These are phyloP conservation scores for Gossypium anomalum DNA, from an alignment of 345 rosid species.

Conservation along the genomic window DNA sequence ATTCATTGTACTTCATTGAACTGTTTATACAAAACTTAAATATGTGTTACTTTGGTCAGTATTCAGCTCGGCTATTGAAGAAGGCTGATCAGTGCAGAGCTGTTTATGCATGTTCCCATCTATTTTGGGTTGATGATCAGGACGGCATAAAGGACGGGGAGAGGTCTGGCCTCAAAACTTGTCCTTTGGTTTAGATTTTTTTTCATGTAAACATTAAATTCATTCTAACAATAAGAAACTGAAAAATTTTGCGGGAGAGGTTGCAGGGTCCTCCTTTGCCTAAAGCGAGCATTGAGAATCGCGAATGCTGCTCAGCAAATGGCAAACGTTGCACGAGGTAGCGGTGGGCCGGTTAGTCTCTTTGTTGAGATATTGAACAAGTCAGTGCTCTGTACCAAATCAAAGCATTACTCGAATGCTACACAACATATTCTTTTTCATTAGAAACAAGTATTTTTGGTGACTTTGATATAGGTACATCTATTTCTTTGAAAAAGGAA, in stretches of 20 bases:
- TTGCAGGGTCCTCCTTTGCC: slow-evolving; percentile 70
- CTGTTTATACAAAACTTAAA: slow-evolving; percentile 7
- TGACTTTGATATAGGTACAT: slow-evolving; percentile 45
- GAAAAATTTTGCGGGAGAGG: background rate
- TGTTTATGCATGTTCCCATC: slow-evolving; percentile 87
- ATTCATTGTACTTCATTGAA: background rate
- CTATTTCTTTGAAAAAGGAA: slow-evolving; percentile 78
- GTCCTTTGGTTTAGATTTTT: background rate
- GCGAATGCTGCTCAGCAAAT: slow-evolving; percentile 93
- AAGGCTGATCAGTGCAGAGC: slow-evolving; percentile 97
- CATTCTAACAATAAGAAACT: background rate
- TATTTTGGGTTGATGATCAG: slow-evolving; percentile 73
- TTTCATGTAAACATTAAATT: background rate
- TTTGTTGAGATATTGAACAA: slow-evolving; percentile 89
- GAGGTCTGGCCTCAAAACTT: slow-evolving; percentile 38
- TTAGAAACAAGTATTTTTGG: background rate
- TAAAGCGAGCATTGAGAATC: slow-evolving; percentile 77
- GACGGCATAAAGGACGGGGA: slow-evolving; percentile 78
- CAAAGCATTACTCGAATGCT: background rate
- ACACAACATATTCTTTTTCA: background rate
- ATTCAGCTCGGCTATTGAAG: slow-evolving; percentile 84
- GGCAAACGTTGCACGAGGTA: slow-evolving; percentile 68
- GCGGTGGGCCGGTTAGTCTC: slow-evolving; percentile 67
- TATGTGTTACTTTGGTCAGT: slow-evolving; percentile 38
- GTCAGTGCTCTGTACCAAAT: slow-evolving; percentile 32